Evolutionary conservation across 2,329 filamentous ascomycete species (phyloP).

Genomic region (Colletotrichum melonis): DNA sequence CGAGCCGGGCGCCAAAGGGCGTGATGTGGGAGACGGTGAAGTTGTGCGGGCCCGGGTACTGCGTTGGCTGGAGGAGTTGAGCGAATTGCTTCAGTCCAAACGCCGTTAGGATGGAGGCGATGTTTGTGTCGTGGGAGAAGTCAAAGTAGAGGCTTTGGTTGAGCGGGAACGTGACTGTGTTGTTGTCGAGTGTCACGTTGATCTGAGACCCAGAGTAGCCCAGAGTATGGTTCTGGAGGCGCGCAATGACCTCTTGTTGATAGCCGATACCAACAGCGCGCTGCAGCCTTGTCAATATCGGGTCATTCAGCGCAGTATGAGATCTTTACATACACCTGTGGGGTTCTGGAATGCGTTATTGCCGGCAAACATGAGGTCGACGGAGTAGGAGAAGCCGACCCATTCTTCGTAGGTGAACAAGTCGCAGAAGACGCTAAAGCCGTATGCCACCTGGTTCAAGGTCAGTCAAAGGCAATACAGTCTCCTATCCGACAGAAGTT

Average conservation of each 20-base stretch:
- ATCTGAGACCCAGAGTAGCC: conserved; percentile 69
- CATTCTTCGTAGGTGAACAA: conserved; percentile 83
- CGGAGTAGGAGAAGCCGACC: conserved; percentile 76
- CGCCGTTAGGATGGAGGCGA: conserved; percentile 75
- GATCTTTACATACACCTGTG: conserved; percentile 60
- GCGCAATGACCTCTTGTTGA: conserved; percentile 78
- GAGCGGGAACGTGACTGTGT: conserved; percentile 75
- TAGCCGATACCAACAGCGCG: conserved; percentile 80
- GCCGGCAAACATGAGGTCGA: conserved; percentile 75
- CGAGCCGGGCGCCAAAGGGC: conserved; percentile 78
- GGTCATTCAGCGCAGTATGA: conserved; percentile 51
- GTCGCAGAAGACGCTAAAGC: conserved; percentile 79
- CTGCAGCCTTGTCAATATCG: conserved; percentile 44
- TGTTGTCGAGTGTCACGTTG: conserved; percentile 78
- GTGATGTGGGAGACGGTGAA: conserved; percentile 76
- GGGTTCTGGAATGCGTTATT: conserved; percentile 72
- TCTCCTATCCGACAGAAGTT: not conserved
- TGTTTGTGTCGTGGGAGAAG: conserved; percentile 83
- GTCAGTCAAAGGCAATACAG: not conserved
- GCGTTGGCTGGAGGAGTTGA: conserved; percentile 64
- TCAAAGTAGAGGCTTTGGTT: conserved; percentile 82
- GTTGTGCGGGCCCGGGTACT: conserved; percentile 67
- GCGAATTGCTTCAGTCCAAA: conserved; percentile 79
- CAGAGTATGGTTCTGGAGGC: conserved; percentile 74
- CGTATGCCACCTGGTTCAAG: conserved; percentile 67